Evolutionary conservation across 2,329 filamentous ascomycete species (phyloP).

Genomic region (Botrytis squamosa): DNA sequence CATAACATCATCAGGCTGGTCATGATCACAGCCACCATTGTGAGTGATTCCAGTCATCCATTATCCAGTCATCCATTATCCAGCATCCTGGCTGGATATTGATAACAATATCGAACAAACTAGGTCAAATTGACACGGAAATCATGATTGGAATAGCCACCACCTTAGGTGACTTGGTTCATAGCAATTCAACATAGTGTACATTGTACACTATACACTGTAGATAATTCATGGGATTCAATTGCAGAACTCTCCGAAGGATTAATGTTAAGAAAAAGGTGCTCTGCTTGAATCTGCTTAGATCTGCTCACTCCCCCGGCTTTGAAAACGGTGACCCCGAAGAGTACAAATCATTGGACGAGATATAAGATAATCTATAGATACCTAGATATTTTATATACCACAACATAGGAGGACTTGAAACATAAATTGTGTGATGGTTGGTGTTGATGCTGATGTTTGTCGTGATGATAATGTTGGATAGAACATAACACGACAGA

Average conservation of each 20-base stretch:
- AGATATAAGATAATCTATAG: neutral
- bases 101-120: neutral
- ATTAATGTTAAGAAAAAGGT: neutral
- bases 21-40: neutral
- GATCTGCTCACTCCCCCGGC: neutral
- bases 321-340: neutral
- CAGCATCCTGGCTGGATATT: neutral
- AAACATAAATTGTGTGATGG: no score
- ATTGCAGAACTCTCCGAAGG: neutral
- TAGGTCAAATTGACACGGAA: neutral
- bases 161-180: neutral
- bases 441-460: no score
- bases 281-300: neutral
- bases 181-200: neutral
- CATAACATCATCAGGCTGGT: neutral
- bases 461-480: neutral
- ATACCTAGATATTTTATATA: neutral
- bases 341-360: neutral
- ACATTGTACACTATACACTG: neutral
- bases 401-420: neutral
- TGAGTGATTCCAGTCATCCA: no score
- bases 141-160: no score
- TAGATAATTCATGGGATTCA: neutral
- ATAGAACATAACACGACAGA: neutral
- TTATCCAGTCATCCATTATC: no score